These are phyloP conservation scores for Seminavis robusta DNA, from an alignment of 108 stramenopile species.

Conservation along the genomic window DNA sequence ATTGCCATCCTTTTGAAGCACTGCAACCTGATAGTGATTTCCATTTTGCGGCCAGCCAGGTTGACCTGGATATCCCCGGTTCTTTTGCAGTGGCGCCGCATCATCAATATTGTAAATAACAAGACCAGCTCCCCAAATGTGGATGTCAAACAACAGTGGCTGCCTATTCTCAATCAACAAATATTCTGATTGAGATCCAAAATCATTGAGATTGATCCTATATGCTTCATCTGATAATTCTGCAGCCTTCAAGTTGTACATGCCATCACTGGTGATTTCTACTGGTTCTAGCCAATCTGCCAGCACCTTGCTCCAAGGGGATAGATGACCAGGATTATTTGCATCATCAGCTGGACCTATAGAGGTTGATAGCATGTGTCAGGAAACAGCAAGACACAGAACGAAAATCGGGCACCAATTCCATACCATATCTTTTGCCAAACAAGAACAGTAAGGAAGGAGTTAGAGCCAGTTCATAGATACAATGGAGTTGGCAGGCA, in stretches of 20 bases:
- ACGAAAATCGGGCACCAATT: too few species aligned
- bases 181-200: not conserved
- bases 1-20: slow-evolving; percentile 67
- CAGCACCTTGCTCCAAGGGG: slow-evolving; percentile 50
- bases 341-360: slow-evolving; percentile 12
- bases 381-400: too few species aligned
- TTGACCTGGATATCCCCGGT: slow-evolving; percentile 41
- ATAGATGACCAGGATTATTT: slow-evolving; percentile 31
- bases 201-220: slow-evolving; percentile 33
- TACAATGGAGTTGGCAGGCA: too few species aligned
- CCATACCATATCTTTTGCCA: too few species aligned
- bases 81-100: not conserved
- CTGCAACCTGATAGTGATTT: slow-evolving; percentile 72
- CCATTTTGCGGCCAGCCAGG: slow-evolving; percentile 36
- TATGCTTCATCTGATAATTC: slow-evolving; percentile 38
- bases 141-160: slow-evolving; percentile 38
- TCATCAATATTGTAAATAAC: slow-evolving; percentile 51
- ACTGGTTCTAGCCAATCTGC: slow-evolving; percentile 53
- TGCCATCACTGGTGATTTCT: slow-evolving; percentile 35
- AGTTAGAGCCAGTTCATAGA: too few species aligned
- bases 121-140: slow-evolving; percentile 21
- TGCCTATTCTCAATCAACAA: slow-evolving; percentile 63
- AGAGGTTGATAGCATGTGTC: not conserved
- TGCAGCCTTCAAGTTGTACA: slow-evolving; percentile 34
- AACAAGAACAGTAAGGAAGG: too few species aligned